Conservation (phyloP, 1,139 yeast species). For the Saccharomyces pastorianus region DNA sequence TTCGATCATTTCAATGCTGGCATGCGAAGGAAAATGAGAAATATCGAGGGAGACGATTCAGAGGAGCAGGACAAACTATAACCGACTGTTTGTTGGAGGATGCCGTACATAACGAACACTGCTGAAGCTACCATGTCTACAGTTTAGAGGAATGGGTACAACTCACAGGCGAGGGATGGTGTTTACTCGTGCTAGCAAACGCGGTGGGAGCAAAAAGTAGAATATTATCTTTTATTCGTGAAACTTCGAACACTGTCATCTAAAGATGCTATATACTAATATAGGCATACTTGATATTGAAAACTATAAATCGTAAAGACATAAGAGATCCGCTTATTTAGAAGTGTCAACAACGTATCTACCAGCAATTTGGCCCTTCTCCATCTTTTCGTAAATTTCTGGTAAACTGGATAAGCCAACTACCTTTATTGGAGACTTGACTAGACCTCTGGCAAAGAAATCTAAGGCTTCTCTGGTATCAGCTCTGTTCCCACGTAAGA, state of each 20-base stretch:
- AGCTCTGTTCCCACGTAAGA: slow-evolving; percentile 62
- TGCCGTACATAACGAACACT: background rate
- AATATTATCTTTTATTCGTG: background rate
- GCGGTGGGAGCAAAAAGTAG: background rate
- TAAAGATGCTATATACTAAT: background rate
- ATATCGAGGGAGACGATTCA: background rate
- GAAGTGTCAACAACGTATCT: slow-evolving; percentile 57
- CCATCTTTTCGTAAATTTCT: slow-evolving; percentile 48
- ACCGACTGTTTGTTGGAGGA: background rate
- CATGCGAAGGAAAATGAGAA: background rate
- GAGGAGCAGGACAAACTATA: background rate
- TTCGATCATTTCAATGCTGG: background rate
- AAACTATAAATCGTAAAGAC: background rate
- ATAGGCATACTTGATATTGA: background rate
- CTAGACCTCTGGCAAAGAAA: slow-evolving; percentile 53
- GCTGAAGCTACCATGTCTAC: background rate
- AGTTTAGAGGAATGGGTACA: background rate
- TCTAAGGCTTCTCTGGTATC: slow-evolving; percentile 59
- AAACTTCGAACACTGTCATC: background rate
- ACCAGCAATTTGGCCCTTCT: slow-evolving; percentile 53
- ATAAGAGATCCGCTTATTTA: slow-evolving; percentile 32
- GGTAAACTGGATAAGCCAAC: slow-evolving; percentile 52
- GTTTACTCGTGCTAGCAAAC: background rate
- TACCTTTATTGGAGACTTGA: slow-evolving; percentile 52
- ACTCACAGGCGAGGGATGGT: background rate